A percentile compares a stretch with the other conserved stretches of the same genome.
These are phyloP conservation scores for Sporothrix mexicana DNA, from an alignment of 2,329 filamentous ascomycete species.

Conservation along the genomic window DNA sequence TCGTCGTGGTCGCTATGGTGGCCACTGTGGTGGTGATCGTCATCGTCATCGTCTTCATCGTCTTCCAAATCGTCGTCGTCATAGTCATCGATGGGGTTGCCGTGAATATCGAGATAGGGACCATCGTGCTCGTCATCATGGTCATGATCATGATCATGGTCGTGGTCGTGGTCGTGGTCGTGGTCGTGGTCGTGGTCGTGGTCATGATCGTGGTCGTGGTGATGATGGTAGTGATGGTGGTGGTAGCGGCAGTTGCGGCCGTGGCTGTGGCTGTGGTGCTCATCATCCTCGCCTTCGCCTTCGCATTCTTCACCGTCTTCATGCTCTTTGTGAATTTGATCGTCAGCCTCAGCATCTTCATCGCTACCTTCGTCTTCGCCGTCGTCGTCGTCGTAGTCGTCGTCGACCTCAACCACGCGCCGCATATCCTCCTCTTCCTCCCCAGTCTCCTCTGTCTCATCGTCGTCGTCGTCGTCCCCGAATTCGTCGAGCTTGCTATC, in stretches of 20 bases:
- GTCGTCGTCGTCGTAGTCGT: conserved; percentile 16
- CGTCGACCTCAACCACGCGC: conserved; percentile 22
- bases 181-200: conserved; percentile 38
- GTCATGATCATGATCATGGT: not conserved
- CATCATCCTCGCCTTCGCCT: conserved; percentile 38
- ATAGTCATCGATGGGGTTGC: conserved; percentile 47
- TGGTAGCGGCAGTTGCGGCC: conserved; percentile 40
- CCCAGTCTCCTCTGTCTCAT: conserved; percentile 12
- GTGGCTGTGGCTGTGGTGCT: conserved; percentile 40
- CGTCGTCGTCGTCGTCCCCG: conserved; percentile 15
- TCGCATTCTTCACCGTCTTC: conserved; percentile 45
- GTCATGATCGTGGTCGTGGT: conserved; percentile 40
- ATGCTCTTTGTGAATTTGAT: conserved; percentile 45
- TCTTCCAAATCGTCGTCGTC: conserved; percentile 39
- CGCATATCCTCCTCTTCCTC: not conserved
- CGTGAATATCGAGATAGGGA: conserved; percentile 48
- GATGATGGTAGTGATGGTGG: conserved; percentile 37
- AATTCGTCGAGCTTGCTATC: conserved; percentile 3
- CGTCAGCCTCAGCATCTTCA: conserved; percentile 45
- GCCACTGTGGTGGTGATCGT: conserved; percentile 36
- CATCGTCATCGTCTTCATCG: conserved; percentile 40
- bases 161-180: conserved; percentile 40
- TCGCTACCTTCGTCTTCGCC: conserved; percentile 1
- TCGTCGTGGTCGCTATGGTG: conserved; percentile 48
- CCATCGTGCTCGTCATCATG: conserved; percentile 37